These are phyloP conservation scores for Talaromyces sp. DNA, from an alignment of 2,329 filamentous ascomycete species.

Conservation along the genomic window DNA sequence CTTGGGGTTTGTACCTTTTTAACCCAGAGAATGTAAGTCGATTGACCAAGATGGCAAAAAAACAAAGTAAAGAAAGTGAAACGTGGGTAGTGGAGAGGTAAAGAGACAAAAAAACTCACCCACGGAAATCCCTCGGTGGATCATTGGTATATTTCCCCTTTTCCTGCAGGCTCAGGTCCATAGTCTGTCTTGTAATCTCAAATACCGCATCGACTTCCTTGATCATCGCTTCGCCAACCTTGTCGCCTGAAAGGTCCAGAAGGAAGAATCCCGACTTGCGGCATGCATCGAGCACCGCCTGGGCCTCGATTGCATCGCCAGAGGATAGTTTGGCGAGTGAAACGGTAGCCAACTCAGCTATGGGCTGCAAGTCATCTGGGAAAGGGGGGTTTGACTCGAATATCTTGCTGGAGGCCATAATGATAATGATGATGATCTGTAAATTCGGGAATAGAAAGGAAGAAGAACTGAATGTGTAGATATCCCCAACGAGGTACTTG, in stretches of 20 bases:
- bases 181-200: background rate
- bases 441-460: too few relatives aligned
- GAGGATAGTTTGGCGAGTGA: slow-evolving; percentile 1
- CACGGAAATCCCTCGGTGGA: slow-evolving; percentile 8
- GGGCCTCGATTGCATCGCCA: background rate
- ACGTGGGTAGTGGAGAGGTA: too few relatives aligned
- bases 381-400: background rate
- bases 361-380: slow-evolving; percentile 8
- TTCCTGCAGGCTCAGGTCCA: slow-evolving; percentile 33
- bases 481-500: too few relatives aligned
- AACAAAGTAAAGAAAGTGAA: too few relatives aligned
- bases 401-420: background rate
- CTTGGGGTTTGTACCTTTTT: slow-evolving; percentile 19
- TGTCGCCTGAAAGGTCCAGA: slow-evolving; percentile 35
- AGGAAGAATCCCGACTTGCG: slow-evolving; percentile 50
- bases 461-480: too few relatives aligned
- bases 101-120: background rate
- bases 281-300: slow-evolving; percentile 23
- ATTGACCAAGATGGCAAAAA: too few relatives aligned
- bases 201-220: background rate
- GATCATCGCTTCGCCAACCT: slow-evolving; percentile 25
- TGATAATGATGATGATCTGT: background rate
- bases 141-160: slow-evolving; percentile 36
- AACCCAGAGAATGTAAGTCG: too few relatives aligned
- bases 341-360: background rate